Conservation (phyloP, 805 yeast genomes). For the Dipodascus geniculatus region DNA sequence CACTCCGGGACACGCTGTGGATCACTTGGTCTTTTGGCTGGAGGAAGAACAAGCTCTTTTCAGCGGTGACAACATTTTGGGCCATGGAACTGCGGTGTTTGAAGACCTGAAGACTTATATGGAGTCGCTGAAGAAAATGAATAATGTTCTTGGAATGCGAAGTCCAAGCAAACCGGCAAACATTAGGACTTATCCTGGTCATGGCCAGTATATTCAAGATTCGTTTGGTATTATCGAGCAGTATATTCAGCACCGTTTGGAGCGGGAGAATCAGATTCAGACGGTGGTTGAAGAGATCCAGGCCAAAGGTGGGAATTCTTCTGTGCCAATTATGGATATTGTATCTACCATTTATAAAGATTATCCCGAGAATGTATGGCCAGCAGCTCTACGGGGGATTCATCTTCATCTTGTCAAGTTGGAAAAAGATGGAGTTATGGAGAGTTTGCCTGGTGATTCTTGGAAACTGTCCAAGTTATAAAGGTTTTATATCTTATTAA, state of each 20-base stretch:
- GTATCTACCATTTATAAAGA: conserved; percentile 19
- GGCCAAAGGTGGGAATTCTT: neutral
- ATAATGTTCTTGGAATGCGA: conserved; percentile 5
- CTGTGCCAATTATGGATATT: conserved; percentile 11
- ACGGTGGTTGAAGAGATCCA: conserved; percentile 3
- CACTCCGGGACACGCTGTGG: conserved; percentile 30
- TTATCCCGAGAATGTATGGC: conserved; percentile 17
- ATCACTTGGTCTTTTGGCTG: conserved; percentile 26
- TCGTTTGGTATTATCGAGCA: conserved; percentile 21
- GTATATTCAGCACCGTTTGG: conserved; percentile 25
- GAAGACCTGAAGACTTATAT: conserved; percentile 22
- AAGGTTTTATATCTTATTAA: neutral
- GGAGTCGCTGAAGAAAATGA: conserved; percentile 20
- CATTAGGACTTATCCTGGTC: conserved; percentile 26
- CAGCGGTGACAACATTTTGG: conserved; percentile 29
- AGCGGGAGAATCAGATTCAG: conserved; percentile 24
- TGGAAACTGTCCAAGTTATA: conserved; percentile 6
- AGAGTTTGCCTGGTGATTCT: conserved; percentile 5
- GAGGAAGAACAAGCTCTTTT: conserved; percentile 24
- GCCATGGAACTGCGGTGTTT: conserved; percentile 28
- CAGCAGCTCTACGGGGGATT: conserved; percentile 25
- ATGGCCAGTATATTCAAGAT: conserved; percentile 24
- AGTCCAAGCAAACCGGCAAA: neutral
- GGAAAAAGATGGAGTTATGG: conserved; percentile 13
- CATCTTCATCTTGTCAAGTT: conserved; percentile 22